Percentiles rank a stretch among this genome's conserved stretches.
These are phyloP conservation scores for Lepidium didymum DNA, from an alignment of 345 rosid genomes.

Conservation along the genomic window DNA sequence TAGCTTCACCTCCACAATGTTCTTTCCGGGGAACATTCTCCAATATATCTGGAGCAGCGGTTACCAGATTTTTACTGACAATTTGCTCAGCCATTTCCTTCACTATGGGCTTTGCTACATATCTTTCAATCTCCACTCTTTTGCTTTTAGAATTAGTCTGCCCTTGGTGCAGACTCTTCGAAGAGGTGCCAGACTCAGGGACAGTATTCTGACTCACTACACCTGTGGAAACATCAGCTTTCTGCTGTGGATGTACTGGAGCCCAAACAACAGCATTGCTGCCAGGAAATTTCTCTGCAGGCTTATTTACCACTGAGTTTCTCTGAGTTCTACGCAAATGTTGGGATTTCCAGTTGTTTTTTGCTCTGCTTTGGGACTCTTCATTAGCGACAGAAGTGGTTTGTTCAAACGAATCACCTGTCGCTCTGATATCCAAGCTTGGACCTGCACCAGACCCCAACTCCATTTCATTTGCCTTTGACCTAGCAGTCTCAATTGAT, in stretches of 20 bases:
- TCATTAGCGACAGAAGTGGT: slow-evolving; percentile 41
- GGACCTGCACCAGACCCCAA: slow-evolving; percentile 23
- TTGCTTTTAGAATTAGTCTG: slow-evolving; percentile 58
- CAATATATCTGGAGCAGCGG: slow-evolving; percentile 21
- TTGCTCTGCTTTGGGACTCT: slow-evolving; percentile 42
- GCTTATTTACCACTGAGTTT: slow-evolving; percentile 43
- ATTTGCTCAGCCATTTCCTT: slow-evolving; percentile 82
- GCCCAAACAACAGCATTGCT: slow-evolving; percentile 79
- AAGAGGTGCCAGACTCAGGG: slow-evolving; percentile 35
- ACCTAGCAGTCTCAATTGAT: slow-evolving; percentile 34
- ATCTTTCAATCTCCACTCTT: slow-evolving; percentile 90
- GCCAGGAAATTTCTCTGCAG: slow-evolving; percentile 45
- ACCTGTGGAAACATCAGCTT: slow-evolving; percentile 41
- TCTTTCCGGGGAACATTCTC: slow-evolving; percentile 16
- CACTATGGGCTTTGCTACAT: slow-evolving; percentile 76
- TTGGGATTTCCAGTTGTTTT: slow-evolving; percentile 62
- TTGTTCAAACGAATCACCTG: slow-evolving; percentile 43
- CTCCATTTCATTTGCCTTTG: slow-evolving; percentile 33
- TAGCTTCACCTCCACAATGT: slow-evolving; percentile 29
- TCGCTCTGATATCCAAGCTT: slow-evolving; percentile 35
- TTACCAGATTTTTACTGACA: slow-evolving; percentile 33
- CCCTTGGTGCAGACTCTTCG: slow-evolving; percentile 46
- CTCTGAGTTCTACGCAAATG: slow-evolving; percentile 51
- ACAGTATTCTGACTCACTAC: slow-evolving; percentile 36
- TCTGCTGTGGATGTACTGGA: slow-evolving; percentile 61